Conservation (phyloP, 1,139 yeast species). For the Lodderomyces pseudojiufengensis region DNA sequence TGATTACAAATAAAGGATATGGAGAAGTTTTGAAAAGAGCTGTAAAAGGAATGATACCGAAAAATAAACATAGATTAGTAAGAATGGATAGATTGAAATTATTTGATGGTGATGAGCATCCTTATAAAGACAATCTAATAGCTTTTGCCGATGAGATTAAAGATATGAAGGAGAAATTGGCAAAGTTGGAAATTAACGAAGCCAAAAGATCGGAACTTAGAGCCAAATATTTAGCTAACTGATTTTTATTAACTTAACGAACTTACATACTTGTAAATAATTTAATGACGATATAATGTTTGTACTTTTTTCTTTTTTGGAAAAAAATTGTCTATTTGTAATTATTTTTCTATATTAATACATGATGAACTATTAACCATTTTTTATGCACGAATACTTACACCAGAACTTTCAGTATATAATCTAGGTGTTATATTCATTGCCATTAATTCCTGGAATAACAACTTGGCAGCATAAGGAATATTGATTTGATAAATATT, state of each 20-base stretch:
- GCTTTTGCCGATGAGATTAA: slow-evolving; percentile 83
- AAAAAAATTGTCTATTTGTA: not conserved
- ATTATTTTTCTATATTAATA: slow-evolving; percentile 4
- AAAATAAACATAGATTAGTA: slow-evolving; percentile 73
- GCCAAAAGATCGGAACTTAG: slow-evolving; percentile 31
- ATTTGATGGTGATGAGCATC: slow-evolving; percentile 85
- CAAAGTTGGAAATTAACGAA: slow-evolving; percentile 38
- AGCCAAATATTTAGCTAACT: slow-evolving; percentile 26
- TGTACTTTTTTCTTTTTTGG: slow-evolving; percentile 6
- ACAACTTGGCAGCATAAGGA: slow-evolving; percentile 94
- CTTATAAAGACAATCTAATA: slow-evolving; percentile 74
- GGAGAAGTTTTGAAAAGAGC: slow-evolving; percentile 81
- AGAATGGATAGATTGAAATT: slow-evolving; percentile 83
- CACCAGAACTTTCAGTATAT: slow-evolving; percentile 62
- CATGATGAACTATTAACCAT: no score
- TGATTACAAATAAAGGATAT: slow-evolving; percentile 77
- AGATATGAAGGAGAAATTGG: slow-evolving; percentile 41
- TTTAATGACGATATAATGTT: no score
- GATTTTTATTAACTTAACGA: slow-evolving; percentile 2
- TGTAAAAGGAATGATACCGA: slow-evolving; percentile 94
- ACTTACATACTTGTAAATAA: not conserved
- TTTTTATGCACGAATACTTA: slow-evolving; percentile 31
- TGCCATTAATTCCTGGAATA: slow-evolving; percentile 98
- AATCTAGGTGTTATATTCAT: slow-evolving; percentile 92
- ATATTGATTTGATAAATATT: slow-evolving; percentile 95